Conservation (phyloP, 169 alveolate species). For the Plasmodium falciparum region DNA sequence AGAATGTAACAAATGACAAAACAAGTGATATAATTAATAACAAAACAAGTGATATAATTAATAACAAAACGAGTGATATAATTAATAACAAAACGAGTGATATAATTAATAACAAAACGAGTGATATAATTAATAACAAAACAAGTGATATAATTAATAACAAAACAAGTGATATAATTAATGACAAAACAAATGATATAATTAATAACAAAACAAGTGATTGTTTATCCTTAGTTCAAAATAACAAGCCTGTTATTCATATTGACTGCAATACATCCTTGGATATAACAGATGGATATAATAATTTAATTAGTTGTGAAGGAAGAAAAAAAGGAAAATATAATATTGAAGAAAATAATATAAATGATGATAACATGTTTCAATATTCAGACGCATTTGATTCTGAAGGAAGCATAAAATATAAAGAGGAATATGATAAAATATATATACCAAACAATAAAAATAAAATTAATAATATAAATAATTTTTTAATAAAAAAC, state of each 20-base stretch:
- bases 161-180: constrained; percentile 1
- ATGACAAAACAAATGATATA: not conserved
- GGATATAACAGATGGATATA: too few relatives aligned
- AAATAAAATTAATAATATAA: constrained; percentile 37
- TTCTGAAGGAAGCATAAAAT: constrained; percentile 7
- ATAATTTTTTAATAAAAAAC: constrained; percentile 41
- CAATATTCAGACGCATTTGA: constrained; percentile 8
- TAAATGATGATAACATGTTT: constrained; percentile 20
- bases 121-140: not conserved
- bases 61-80: not conserved
- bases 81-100: not conserved
- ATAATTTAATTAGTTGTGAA: not conserved
- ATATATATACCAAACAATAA: constrained; percentile 1
- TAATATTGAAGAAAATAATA: not conserved
- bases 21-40: not conserved
- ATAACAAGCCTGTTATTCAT: not conserved
- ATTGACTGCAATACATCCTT: too few relatives aligned
- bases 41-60: not conserved
- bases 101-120: not conserved
- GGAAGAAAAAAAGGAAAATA: not conserved
- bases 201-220: not conserved
- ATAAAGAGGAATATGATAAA: not conserved
- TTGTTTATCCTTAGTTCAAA: not conserved
- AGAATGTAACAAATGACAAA: not conserved
- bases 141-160: constrained; percentile 8